Conservation (phyloP, 352 stramenopile species). For the Phytophthora pinifolia region DNA sequence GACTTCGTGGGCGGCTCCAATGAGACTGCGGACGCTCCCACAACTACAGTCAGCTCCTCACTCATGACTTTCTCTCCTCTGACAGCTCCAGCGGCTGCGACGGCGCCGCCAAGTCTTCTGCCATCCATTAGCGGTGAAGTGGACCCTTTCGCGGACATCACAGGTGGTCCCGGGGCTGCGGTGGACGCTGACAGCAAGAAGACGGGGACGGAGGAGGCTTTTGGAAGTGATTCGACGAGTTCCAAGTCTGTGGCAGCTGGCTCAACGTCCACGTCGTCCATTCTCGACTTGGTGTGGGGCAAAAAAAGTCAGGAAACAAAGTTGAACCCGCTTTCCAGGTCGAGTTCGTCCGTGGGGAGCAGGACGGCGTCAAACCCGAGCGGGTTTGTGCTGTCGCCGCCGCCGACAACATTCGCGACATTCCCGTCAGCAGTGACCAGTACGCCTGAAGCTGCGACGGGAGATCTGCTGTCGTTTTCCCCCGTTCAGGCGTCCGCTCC, state of each 20-base stretch:
- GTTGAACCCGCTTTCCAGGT: constrained; percentile 5
- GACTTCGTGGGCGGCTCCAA: constrained; percentile 12
- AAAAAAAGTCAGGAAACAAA: constrained; percentile 16
- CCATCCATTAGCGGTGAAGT: constrained; percentile 33
- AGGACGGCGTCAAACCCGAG: constrained; percentile 18
- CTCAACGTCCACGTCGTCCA: constrained; percentile 20
- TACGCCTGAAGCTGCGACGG: constrained; percentile 21
- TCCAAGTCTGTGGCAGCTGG: not conserved
- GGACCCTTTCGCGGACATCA: constrained; percentile 46
- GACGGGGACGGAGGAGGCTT: not conserved
- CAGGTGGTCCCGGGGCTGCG: constrained; percentile 8
- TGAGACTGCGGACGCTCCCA: not conserved
- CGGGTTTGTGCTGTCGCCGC: constrained; percentile 19
- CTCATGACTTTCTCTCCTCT: constrained; percentile 50
- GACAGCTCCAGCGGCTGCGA: constrained; percentile 5
- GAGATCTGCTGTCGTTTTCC: constrained; percentile 65
- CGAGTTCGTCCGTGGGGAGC: constrained; percentile 7
- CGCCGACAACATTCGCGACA: constrained; percentile 18
- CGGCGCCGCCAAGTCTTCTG: constrained; percentile 15
- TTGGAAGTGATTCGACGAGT: not conserved
- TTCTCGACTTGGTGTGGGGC: constrained; percentile 35
- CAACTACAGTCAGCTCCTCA: constrained; percentile 13
- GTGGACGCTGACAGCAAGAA: not conserved
- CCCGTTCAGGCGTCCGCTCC: constrained; percentile 30
- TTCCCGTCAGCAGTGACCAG: constrained; percentile 12